phyloP scores from a whole-genome alignment of 768 basidiomycete species.

The Postia placenta region DNA sequence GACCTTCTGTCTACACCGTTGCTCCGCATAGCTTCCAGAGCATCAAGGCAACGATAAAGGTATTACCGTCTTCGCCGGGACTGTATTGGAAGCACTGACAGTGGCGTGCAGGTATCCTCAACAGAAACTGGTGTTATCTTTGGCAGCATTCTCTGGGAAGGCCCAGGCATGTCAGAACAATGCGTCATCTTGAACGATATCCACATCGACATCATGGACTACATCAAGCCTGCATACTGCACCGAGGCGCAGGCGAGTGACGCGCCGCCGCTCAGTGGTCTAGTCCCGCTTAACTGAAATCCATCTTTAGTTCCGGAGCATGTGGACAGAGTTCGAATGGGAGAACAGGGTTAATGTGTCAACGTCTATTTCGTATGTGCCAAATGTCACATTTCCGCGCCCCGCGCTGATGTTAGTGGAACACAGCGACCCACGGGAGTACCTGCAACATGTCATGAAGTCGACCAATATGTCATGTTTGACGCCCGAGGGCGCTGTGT shows the following conservation, averaged over 20 bases:
- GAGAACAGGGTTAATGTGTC: conserved; percentile 97
- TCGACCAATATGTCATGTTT: conserved; percentile 97
- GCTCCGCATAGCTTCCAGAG: conserved; percentile 97
- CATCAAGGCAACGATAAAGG: conserved; percentile 98
- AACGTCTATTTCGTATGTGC: conserved; percentile 69
- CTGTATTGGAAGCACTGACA: background rate
- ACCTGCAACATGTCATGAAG: conserved; percentile 92
- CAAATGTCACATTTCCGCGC: conserved; percentile 1
- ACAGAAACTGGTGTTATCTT: conserved; percentile 99
- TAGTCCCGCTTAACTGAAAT: background rate
- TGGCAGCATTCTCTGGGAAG: conserved; percentile 96
- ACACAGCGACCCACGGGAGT: conserved; percentile 74
- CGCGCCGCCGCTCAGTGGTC: background rate
- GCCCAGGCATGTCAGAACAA: conserved; percentile 77
- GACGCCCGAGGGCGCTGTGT: conserved; percentile 81
- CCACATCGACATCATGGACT: conserved; percentile 98
- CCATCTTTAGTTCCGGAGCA: conserved; percentile 75
- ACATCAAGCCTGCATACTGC: conserved; percentile 94
- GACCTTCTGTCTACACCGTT: conserved; percentile 89
- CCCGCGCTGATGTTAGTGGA: background rate
- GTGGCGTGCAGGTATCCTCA: conserved; percentile 60
- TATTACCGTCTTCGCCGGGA: no score
- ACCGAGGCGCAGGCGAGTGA: conserved; percentile 80
- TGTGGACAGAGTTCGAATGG: conserved; percentile 99
- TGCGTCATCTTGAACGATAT: conserved; percentile 96